Conservation (phyloP, 75 land plant genomes). For the Adiantum capillusveneris region DNA sequence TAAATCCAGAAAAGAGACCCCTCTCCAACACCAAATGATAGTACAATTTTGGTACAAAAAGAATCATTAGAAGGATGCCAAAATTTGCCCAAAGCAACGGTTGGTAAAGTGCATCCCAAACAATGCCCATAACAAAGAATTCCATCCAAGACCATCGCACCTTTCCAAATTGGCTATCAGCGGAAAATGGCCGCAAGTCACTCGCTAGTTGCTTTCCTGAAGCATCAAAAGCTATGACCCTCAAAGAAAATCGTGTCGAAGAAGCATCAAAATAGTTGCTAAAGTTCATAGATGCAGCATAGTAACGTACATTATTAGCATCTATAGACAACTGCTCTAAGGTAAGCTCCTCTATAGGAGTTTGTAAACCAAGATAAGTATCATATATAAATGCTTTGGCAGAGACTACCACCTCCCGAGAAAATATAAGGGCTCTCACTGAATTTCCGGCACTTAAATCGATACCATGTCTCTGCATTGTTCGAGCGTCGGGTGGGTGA, state of each 20-base stretch:
- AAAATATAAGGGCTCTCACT: constrained; percentile 43
- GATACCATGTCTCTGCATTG: constrained; percentile 12
- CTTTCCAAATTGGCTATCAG: constrained; percentile 19
- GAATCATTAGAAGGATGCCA: constrained; percentile 10
- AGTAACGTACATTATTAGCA: constrained; percentile 8
- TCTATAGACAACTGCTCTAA: constrained; percentile 6
- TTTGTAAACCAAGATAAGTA: neutral
- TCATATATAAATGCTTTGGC: constrained; percentile 37
- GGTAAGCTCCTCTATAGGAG: constrained; percentile 20
- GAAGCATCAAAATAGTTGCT: constrained; percentile 17
- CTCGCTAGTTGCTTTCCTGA: constrained; percentile 16
- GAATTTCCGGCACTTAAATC: constrained; percentile 1
- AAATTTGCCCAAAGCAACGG: constrained; percentile 33
- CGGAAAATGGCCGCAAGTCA: constrained; percentile 32
- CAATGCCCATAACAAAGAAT: constrained; percentile 27
- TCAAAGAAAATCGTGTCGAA: constrained; percentile 21
- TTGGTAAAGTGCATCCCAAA: constrained; percentile 33
- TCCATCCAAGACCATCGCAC: constrained; percentile 13
- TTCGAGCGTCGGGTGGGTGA: constrained; percentile 36
- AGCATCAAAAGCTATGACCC: constrained; percentile 19
- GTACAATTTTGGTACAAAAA: constrained; percentile 30
- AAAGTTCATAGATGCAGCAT: constrained; percentile 25
- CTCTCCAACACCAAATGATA: constrained; percentile 1
- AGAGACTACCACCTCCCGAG: constrained; percentile 15
- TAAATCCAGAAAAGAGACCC: neutral